phyloP scores from a whole-genome alignment of 768 basidiomycete species.

The Leccinum disarticulatum region DNA sequence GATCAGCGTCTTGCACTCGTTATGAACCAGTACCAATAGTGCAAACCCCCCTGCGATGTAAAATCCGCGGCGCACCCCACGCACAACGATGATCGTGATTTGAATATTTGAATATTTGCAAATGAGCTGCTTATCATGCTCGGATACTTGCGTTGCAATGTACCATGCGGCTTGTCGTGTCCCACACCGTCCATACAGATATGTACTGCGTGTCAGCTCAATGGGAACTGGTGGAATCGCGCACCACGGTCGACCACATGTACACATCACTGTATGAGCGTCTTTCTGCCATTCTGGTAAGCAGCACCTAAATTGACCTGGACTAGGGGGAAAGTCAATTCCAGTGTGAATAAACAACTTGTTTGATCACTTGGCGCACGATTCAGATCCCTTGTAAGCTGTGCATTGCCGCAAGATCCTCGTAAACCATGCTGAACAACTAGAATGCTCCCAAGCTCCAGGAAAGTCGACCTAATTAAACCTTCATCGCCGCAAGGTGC shows the following conservation, averaged over 20 bases:
- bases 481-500: neutral
- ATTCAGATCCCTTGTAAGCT: neutral
- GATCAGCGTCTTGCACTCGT: neutral
- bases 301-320: neutral
- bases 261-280: neutral
- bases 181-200: neutral
- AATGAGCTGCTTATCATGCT: neutral
- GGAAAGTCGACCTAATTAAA: neutral
- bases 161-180: neutral
- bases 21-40: neutral
- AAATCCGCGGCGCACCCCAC: neutral
- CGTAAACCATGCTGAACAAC: neutral
- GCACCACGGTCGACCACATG: neutral
- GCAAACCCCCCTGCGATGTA: neutral
- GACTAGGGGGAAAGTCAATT: neutral
- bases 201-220: neutral
- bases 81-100: neutral
- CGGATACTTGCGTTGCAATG: neutral
- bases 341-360: neutral
- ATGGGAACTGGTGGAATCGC: neutral
- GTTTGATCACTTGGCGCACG: neutral
- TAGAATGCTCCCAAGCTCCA: neutral
- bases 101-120: neutral
- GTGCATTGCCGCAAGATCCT: neutral
- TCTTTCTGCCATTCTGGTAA: neutral